Evolutionary conservation across 371 early-diverging fungal genomes (phyloP).

Genomic region (Rhizomucor pusillus): DNA sequence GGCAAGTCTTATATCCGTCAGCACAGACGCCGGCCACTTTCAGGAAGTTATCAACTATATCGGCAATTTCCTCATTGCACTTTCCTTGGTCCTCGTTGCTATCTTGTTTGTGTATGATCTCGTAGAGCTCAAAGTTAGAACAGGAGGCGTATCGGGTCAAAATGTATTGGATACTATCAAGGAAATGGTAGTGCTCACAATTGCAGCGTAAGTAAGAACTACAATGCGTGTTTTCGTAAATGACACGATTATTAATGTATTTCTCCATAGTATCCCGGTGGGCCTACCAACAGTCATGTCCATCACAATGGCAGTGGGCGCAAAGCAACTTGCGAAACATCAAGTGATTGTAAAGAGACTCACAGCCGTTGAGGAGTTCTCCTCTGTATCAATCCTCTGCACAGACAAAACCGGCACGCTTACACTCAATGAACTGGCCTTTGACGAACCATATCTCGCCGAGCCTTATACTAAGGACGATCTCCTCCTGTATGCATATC

Average conservation of each 20-base stretch:
- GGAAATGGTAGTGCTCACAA: constrained; percentile 86
- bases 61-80: constrained; percentile 88
- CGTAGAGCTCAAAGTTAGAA: constrained; percentile 40
- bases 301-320: constrained; percentile 95
- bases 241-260: neutral
- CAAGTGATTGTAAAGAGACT: constrained; percentile 95
- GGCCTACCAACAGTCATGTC: constrained; percentile 96
- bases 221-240: neutral
- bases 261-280: constrained; percentile 74
- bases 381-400: constrained; percentile 91
- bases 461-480: constrained; percentile 73
- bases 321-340: constrained; percentile 88
- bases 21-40: constrained; percentile 85
- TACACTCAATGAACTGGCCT: constrained; percentile 88
- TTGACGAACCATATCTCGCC: constrained; percentile 84
- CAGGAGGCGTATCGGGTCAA: constrained; percentile 31
- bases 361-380: constrained; percentile 93
- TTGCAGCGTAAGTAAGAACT: constrained; percentile 79
- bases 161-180: constrained; percentile 67
- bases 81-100: constrained; percentile 77
- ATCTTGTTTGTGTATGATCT: constrained; percentile 80
- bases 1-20: constrained; percentile 84
- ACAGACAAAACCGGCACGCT: constrained; percentile 98
- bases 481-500: constrained; percentile 80
- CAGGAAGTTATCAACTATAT: constrained; percentile 90